Percentiles rank a stretch among this genome's conserved stretches.
phyloP scores from a whole-genome alignment of 202 grass and related monocot species.

The Carex arenaria region DNA sequence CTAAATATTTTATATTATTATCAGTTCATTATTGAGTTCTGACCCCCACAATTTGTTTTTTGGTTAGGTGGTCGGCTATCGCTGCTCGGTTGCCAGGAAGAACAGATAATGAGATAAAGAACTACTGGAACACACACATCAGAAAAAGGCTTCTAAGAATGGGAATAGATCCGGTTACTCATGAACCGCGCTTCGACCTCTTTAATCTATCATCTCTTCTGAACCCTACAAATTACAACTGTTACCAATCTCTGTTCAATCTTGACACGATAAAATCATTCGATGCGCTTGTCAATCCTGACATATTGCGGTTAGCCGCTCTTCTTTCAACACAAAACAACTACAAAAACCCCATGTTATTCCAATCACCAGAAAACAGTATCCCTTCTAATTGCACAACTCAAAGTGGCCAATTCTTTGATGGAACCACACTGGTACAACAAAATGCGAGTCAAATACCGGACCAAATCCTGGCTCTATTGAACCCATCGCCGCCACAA shows the following conservation, averaged over 20 bases:
- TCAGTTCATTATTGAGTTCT: background rate
- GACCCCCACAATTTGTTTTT: background rate
- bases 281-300: conserved; percentile 55
- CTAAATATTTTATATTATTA: background rate
- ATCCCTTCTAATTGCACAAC: conserved; percentile 13
- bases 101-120: conserved; percentile 99
- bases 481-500: background rate
- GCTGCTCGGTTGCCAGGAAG: conserved; percentile 84
- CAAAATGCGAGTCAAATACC: background rate
- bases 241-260: conserved; percentile 63
- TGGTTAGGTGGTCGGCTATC: conserved; percentile 85
- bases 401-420: background rate
- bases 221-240: conserved; percentile 31
- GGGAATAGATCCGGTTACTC: conserved; percentile 86
- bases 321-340: conserved; percentile 18
- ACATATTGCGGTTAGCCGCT: conserved; percentile 57
- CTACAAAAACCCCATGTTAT: background rate
- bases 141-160: conserved; percentile 77
- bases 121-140: conserved; percentile 99
- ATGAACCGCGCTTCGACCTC: conserved; percentile 76
- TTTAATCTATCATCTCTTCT: conserved; percentile 69
- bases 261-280: conserved; percentile 56
- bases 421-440: background rate
- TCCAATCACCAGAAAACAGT: background rate
- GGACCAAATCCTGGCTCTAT: background rate